Conservation (phyloP, 768 basidiomycete genomes). For the Suillus alpinus region DNA sequence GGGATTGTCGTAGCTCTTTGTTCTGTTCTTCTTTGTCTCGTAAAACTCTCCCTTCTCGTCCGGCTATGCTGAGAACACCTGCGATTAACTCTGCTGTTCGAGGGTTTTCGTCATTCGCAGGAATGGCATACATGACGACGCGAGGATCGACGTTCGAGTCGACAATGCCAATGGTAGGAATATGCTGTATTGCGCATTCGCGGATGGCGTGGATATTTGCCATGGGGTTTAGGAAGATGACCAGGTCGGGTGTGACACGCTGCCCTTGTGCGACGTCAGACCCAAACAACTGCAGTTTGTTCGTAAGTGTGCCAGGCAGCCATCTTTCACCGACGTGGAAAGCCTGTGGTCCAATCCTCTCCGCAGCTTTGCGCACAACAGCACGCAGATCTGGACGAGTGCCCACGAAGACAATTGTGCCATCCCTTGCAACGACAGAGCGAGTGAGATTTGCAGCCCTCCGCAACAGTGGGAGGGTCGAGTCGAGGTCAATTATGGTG, state of each 20-base stretch:
- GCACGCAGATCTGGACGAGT: constrained; percentile 77
- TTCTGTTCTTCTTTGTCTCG: constrained; percentile 28
- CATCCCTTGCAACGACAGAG: constrained; percentile 75
- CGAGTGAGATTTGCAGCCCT: constrained; percentile 88
- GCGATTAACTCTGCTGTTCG: constrained; percentile 88
- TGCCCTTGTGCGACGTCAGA: constrained; percentile 47
- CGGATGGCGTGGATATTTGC: constrained; percentile 82
- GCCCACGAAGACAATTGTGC: constrained; percentile 87
- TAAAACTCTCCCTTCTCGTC: constrained; percentile 67
- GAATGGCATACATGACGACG: constrained; percentile 96
- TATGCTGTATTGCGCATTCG: constrained; percentile 85
- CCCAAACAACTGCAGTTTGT: constrained; percentile 74
- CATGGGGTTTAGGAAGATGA: constrained; percentile 88
- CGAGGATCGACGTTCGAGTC: constrained; percentile 97
- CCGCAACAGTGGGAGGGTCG: constrained; percentile 86
- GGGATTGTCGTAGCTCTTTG: constrained; percentile 6
- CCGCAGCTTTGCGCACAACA: constrained; percentile 74
- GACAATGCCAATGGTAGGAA: constrained; percentile 92
- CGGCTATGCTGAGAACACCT: constrained; percentile 87
- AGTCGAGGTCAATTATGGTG: constrained; percentile 92
- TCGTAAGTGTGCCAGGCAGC: constrained; percentile 95
- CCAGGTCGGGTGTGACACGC: constrained; percentile 78
- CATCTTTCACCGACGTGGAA: constrained; percentile 87
- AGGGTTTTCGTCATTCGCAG: constrained; percentile 94
- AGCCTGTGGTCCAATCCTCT: constrained; percentile 74